Percentiles rank a stretch among this genome's conserved stretches.
Evolutionary conservation across 768 basidiomycete species (phyloP).

Genomic region (Panus rudis): DNA sequence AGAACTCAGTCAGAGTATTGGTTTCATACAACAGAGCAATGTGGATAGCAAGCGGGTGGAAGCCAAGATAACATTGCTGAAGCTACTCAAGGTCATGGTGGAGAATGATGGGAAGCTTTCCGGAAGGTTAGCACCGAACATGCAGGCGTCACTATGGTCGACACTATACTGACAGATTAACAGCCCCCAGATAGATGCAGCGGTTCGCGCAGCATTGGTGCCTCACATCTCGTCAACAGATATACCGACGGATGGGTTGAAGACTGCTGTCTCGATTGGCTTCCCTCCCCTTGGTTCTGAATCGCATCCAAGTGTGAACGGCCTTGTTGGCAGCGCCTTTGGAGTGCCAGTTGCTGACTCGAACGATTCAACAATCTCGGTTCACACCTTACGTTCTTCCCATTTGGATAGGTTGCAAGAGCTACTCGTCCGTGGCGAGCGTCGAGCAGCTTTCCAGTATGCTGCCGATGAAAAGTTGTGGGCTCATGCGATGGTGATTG

Average conservation of each 20-base stretch:
- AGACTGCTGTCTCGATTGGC: conserved; percentile 8
- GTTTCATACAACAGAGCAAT: conserved; percentile 53
- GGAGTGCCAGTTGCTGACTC: conserved; percentile 10
- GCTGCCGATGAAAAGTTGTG: conserved; percentile 87
- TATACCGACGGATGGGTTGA: conserved; percentile 7
- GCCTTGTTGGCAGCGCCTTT: background rate
- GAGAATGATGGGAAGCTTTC: conserved; percentile 84
- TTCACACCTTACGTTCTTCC: conserved; percentile 52
- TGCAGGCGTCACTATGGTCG: background rate
- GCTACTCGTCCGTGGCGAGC: conserved; percentile 77
- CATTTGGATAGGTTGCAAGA: conserved; percentile 73
- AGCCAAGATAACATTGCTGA: conserved; percentile 68
- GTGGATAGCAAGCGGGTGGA: conserved; percentile 56
- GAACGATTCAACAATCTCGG: conserved; percentile 49
- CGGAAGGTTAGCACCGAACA: conserved; percentile 60
- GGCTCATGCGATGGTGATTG: conserved; percentile 94
- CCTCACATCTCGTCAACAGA: conserved; percentile 36
- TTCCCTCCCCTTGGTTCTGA: background rate
- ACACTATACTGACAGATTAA: conserved; percentile 10
- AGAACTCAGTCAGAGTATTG: conserved; percentile 72
- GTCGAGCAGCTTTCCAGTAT: conserved; percentile 78
- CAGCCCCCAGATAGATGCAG: conserved; percentile 62
- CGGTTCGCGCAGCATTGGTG: conserved; percentile 67
- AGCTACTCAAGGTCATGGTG: conserved; percentile 71
- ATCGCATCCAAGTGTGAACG: background rate